Percentiles rank a stretch among this genome's conserved stretches.
phyloP scores from a whole-genome alignment of 2,329 filamentous ascomycete genomes.

The Chaetothyriales sp. region DNA sequence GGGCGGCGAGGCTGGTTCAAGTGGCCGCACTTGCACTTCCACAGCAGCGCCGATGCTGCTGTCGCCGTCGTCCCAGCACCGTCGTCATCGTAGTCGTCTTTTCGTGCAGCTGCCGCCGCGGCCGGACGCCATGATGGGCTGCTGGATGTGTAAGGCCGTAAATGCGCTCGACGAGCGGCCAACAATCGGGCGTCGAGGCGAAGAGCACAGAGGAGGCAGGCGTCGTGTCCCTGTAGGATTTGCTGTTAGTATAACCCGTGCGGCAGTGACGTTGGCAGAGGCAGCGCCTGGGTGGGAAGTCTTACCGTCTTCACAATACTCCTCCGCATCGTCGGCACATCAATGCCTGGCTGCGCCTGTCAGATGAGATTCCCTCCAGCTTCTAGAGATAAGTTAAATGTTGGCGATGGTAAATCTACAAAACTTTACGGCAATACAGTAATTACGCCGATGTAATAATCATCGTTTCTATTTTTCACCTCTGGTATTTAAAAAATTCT shows the following conservation, averaged over 20 bases:
- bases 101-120: constrained; percentile 16
- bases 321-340: constrained; percentile 1
- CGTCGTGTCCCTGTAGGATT: constrained; percentile 25
- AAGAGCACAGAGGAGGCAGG: constrained; percentile 26
- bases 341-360: neutral
- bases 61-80: constrained; percentile 5
- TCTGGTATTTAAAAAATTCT: no score
- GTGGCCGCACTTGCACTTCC: constrained; percentile 11
- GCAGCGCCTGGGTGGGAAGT: no score
- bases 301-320: constrained; percentile 1
- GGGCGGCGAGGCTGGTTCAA: constrained; percentile 7
- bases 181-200: constrained; percentile 16
- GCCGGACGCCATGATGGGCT: constrained; percentile 18
- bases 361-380: neutral
- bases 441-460: no score
- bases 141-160: constrained; percentile 24
- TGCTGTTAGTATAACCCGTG: constrained; percentile 5
- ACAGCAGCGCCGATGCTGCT: constrained; percentile 5
- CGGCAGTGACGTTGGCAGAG: neutral
- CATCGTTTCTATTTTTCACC: no score
- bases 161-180: constrained; percentile 13
- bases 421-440: no score
- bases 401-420: no score
- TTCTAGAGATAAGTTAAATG: neutral
- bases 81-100: constrained; percentile 15